Conservation (phyloP, 495 filamentous ascomycete genomes). For the Zalerion maritima region DNA sequence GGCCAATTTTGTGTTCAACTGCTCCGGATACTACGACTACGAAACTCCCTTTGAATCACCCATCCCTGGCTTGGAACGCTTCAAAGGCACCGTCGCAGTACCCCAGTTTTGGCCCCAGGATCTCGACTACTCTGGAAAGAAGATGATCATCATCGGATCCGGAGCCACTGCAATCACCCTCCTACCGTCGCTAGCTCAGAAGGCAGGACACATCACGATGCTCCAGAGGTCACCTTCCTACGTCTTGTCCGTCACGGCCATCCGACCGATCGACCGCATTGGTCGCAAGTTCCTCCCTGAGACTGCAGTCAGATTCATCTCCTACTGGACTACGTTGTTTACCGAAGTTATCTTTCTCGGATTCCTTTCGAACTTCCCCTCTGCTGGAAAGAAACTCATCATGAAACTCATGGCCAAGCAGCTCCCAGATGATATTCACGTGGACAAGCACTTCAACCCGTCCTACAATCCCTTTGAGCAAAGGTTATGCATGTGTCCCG, state of each 20-base stretch:
- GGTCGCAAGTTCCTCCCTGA: constrained; percentile 26
- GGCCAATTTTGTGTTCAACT: constrained; percentile 43
- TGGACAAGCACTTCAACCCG: constrained; percentile 58
- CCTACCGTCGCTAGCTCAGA: constrained; percentile 33
- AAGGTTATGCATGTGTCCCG: constrained; percentile 54
- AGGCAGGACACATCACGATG: constrained; percentile 37
- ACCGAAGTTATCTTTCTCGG: constrained; percentile 8
- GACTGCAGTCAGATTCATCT: constrained; percentile 23
- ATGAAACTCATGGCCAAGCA: constrained; percentile 22
- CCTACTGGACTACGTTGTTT: constrained; percentile 29
- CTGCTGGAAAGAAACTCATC: constrained; percentile 31
- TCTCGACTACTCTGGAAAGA: constrained; percentile 34
- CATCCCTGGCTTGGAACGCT: constrained; percentile 46
- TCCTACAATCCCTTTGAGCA: constrained; percentile 61
- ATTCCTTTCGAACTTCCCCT: constrained; percentile 33
- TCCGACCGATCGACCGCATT: constrained; percentile 18
- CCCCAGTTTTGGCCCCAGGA: constrained; percentile 49
- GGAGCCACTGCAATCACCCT: constrained; percentile 46
- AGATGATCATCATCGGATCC: constrained; percentile 39
- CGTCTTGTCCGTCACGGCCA: constrained; percentile 34
- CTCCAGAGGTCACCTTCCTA: constrained; percentile 45
- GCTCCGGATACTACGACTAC: constrained; percentile 60
- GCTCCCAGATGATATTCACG: constrained; percentile 39
- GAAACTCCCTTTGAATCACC: constrained; percentile 34
- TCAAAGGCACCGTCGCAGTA: constrained; percentile 41